These are phyloP conservation scores for Coemansia sp. DNA, from an alignment of 192 early-diverging fungal genomes.

Conservation along the genomic window DNA sequence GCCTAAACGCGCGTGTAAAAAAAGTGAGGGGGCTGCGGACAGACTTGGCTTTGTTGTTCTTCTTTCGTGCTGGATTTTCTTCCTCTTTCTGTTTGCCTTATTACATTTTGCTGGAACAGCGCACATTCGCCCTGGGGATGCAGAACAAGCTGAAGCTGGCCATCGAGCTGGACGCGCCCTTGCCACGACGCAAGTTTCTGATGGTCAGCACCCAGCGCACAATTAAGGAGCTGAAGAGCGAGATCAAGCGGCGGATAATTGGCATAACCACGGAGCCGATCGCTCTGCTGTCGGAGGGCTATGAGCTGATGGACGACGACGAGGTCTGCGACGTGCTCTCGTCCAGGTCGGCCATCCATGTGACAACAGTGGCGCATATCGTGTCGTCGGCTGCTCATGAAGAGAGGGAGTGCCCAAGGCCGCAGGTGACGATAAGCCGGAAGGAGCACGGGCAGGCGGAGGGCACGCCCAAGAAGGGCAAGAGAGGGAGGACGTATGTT, in stretches of 20 bases:
- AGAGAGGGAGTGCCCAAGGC: neutral
- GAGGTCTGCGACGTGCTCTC: constrained; percentile 11
- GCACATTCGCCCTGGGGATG: neutral
- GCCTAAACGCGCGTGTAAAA: too few relatives aligned
- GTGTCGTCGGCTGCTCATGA: neutral
- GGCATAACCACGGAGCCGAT: constrained; percentile 16
- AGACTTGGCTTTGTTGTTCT: neutral
- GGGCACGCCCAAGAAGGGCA: neutral
- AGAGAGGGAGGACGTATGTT: neutral
- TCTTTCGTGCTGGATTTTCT: neutral
- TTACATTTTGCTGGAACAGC: neutral
- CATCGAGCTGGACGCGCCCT: constrained; percentile 18
- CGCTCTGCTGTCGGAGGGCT: constrained; percentile 6
- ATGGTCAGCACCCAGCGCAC: constrained; percentile 24
- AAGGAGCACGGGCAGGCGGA: neutral
- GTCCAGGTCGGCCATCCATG: neutral
- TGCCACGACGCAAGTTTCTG: constrained; percentile 25
- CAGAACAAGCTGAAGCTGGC: constrained; percentile 11
- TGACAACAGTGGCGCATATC: neutral
- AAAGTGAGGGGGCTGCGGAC: too few relatives aligned
- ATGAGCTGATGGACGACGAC: constrained; percentile 45
- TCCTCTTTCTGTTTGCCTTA: neutral
- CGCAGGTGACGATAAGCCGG: neutral
- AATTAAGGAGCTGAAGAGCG: constrained; percentile 27
- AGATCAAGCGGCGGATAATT: constrained; percentile 25